Evolutionary conservation across 768 basidiomycete species (phyloP), one percentile per base, ranked within the genome.

Genomic region (Boletellus ananas): DNA sequence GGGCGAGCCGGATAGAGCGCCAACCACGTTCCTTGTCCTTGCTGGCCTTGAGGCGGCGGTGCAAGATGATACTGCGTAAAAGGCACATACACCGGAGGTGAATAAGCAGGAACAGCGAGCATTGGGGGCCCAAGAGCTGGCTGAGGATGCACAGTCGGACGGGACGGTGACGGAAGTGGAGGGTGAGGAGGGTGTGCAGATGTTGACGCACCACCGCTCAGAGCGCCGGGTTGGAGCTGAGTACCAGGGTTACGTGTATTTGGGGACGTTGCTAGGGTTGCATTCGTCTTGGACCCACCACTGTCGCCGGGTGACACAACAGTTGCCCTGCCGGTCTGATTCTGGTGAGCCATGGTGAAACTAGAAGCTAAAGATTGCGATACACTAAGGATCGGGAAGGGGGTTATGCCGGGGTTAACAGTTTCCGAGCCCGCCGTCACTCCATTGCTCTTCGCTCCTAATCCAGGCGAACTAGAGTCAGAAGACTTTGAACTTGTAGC

Each of bases 1-100:
- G 56, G 61, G 16, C 21, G 61, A 9, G 34, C 50, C 1, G 59
- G 60, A 43, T 64, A 64, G 3, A 64, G 40, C 3, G 61, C 48
- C 34, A 63, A n/a, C 62, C 61, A 64, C n/a, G 58, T 20, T 8
- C 59, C 61, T 20, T 55, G 61, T 11, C 43, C 54, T 21, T 41
- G 53, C 18, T 47, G 58, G 2, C 33, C 43, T 20, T 41, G 59
- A 34, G 42, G 58, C 41, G 50, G 42, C 4, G 61, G 55, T 6
- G 55, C 35, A 16, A 60, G 14, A 25, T 43, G 54, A 38, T 65
- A 63, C 29, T 42, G 57, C 34, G 57, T 21, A 48, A 57, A 65
- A 1, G 62, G 55, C n/a, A 65, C 39, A 21, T 59, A 63, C 43
- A 62, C 21, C 41, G 57, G 45, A 17, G 44, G 62, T 13, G 57